A percentile compares a stretch with the other conserved stretches of the same genome.
Conservation (phyloP, 1,284 basidiomycete genomes). For the Volvariella surrecta region DNA sequence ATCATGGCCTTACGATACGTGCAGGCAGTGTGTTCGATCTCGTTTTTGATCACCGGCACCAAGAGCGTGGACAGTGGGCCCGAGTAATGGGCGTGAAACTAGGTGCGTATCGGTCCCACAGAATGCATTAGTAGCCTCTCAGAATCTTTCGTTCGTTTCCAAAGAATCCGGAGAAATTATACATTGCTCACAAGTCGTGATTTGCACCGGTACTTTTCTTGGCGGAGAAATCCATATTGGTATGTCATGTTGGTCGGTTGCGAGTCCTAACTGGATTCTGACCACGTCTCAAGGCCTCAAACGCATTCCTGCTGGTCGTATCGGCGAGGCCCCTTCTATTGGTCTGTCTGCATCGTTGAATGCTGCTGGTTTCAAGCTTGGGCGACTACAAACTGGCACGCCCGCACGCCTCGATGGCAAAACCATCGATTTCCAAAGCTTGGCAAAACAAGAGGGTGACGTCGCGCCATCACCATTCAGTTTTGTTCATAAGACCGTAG, state of each 20-base stretch:
- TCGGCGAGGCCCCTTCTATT: slow-evolving; percentile 65
- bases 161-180: slow-evolving; percentile 75
- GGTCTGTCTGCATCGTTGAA: slow-evolving; percentile 72
- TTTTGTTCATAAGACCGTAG: slow-evolving; percentile 38
- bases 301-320: slow-evolving; percentile 75
- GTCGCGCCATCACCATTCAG: slow-evolving; percentile 53
- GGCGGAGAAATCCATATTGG: slow-evolving; percentile 87
- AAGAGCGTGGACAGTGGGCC: slow-evolving; percentile 32
- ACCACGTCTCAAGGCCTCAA: slow-evolving; percentile 47
- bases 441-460: slow-evolving; percentile 59
- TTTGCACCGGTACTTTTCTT: slow-evolving; percentile 88
- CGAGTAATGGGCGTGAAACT: slow-evolving; percentile 62
- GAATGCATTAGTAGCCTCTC: neutral
- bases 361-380: slow-evolving; percentile 72
- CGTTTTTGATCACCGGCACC: slow-evolving; percentile 44
- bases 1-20: slow-evolving; percentile 61
- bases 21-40: slow-evolving; percentile 78
- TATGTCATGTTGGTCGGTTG: slow-evolving; percentile 16
- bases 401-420: slow-evolving; percentile 70
- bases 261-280: neutral
- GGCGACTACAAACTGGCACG: slow-evolving; percentile 84
- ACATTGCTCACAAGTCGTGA: slow-evolving; percentile 71
- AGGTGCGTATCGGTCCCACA: slow-evolving; percentile 44
- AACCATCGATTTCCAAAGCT: slow-evolving; percentile 59
- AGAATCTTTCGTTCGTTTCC: neutral